Conservation (phyloP, 2,329 filamentous ascomycete species). For the Macrophomina tecta region DNA sequence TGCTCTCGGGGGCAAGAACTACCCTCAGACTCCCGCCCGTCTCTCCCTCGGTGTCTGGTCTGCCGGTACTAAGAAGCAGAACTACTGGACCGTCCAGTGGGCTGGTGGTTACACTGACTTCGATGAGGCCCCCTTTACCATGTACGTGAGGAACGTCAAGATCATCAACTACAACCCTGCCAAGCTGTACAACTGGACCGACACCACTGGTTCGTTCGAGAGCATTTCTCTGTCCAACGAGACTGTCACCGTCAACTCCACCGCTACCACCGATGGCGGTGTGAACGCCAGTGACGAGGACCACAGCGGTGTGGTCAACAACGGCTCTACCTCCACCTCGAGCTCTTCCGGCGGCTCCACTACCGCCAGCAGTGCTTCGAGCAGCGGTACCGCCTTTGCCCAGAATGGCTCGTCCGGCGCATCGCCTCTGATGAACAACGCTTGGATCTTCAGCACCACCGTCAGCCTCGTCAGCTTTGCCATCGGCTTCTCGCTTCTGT, state of each 20-base stretch:
- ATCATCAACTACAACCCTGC: conserved; percentile 61
- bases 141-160: conserved; percentile 58
- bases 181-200: conserved; percentile 57
- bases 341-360: not conserved
- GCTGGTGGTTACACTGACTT: conserved; percentile 65
- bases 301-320: not conserved
- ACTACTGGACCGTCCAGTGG: conserved; percentile 66
- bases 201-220: conserved; percentile 54
- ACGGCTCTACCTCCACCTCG: not conserved
- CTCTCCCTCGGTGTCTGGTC: conserved; percentile 52
- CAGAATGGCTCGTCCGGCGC: conserved; percentile 22
- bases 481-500: conserved; percentile 26
- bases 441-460: conserved; percentile 16
- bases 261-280: not conserved
- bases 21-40: conserved; percentile 79
- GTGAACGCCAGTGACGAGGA: not conserved
- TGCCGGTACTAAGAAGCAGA: conserved; percentile 54
- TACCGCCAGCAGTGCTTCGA: conserved; percentile 11
- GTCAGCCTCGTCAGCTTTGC: conserved; percentile 25
- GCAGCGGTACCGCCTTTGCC: conserved; percentile 9
- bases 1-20: conserved; percentile 63
- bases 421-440: not conserved
- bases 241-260: conserved; percentile 21
- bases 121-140: conserved; percentile 55
- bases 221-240: conserved; percentile 53